Evolutionary conservation across 495 filamentous ascomycete species (phyloP).

Genomic region (Penicillium lividum): DNA sequence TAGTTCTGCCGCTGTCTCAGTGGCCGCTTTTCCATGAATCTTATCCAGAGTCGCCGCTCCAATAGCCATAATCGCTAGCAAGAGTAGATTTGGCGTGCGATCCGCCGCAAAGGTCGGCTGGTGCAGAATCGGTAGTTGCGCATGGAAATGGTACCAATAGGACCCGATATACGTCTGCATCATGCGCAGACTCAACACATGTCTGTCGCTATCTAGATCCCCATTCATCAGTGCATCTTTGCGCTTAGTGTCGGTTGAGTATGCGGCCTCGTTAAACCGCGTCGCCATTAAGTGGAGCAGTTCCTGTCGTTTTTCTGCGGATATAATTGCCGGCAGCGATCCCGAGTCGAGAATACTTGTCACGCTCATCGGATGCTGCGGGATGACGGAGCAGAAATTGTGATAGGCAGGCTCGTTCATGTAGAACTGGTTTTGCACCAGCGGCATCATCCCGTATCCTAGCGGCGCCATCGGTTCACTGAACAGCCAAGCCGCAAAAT

Average conservation of each 20-base stretch:
- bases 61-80: constrained; percentile 94
- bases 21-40: constrained; percentile 70
- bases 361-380: constrained; percentile 82
- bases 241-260: constrained; percentile 70
- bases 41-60: constrained; percentile 88
- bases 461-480: constrained; percentile 57
- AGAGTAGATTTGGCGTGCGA: constrained; percentile 76
- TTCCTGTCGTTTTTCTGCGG: constrained; percentile 82
- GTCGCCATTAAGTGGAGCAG: constrained; percentile 83
- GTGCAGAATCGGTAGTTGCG: constrained; percentile 92
- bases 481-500: constrained; percentile 91
- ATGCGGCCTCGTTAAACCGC: constrained; percentile 78
- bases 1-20: constrained; percentile 71
- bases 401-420: constrained; percentile 43
- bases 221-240: constrained; percentile 79
- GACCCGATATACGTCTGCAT: constrained; percentile 94
- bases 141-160: constrained; percentile 93
- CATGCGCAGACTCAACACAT: constrained; percentile 86
- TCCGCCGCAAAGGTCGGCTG: constrained; percentile 90
- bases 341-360: constrained; percentile 85
- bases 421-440: constrained; percentile 42
- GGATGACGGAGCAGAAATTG: constrained; percentile 39
- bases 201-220: constrained; percentile 67
- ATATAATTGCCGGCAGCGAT: constrained; percentile 75
- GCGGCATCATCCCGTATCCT: constrained; percentile 41